Conservation (phyloP, 2,329 filamentous ascomycete species). For the Sporothrix luriei region DNA sequence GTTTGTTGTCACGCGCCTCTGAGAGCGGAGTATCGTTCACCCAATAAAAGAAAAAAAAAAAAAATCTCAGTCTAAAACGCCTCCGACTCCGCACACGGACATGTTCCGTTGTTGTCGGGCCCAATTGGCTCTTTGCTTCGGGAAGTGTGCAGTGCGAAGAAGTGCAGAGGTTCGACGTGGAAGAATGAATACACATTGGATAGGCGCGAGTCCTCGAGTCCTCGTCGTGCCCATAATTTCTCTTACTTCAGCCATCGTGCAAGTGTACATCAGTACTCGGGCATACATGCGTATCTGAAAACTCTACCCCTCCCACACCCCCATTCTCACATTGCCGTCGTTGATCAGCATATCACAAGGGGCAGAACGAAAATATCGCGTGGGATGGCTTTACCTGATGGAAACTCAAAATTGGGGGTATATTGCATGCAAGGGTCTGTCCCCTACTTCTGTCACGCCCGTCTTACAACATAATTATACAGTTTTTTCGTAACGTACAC, state of each 20-base stretch:
- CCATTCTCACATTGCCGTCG: not conserved
- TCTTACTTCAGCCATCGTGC: not conserved
- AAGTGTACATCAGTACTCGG: too few species aligned
- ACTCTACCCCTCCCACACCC: not conserved
- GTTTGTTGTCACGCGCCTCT: not conserved
- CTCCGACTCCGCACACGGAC: constrained; percentile 16
- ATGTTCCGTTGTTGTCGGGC: constrained; percentile 9
- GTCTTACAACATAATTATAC: not conserved
- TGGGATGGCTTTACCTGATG: constrained; percentile 22
- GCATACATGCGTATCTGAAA: not conserved
- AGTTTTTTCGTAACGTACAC: not conserved
- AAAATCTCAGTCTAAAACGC: not conserved
- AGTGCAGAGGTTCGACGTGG: constrained; percentile 4
- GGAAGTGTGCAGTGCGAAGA: not conserved
- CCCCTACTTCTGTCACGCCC: not conserved
- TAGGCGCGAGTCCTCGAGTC: not conserved
- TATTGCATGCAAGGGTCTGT: constrained; percentile 11
- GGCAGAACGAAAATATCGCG: not conserved
- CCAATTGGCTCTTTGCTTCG: constrained; percentile 24
- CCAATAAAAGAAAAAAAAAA: not conserved
- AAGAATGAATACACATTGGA: not conserved
- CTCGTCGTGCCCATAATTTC: not conserved
- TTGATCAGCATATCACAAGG: too few species aligned
- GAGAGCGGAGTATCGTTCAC: constrained; percentile 3
- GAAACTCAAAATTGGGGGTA: constrained; percentile 20